Percentiles rank a stretch among this genome's conserved stretches.
phyloP scores from a whole-genome alignment of 768 basidiomycete genomes.

The Calvatia gigantea region DNA sequence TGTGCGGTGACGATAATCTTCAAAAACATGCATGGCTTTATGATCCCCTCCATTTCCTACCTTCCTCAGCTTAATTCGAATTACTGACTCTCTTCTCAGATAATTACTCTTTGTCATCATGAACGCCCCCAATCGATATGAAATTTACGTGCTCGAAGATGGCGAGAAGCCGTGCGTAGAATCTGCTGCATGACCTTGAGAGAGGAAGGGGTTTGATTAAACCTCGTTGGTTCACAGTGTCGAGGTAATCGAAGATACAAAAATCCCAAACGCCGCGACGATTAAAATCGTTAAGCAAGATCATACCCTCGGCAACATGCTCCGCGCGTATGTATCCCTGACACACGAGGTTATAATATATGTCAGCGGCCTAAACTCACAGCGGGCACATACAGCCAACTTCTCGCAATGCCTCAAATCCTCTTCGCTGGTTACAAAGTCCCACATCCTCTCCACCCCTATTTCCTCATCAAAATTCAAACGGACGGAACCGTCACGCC shows the following conservation, averaged over 20 bases:
- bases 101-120: slow-evolving; percentile 35
- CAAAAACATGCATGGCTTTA: slow-evolving; percentile 9
- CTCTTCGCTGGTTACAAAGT: slow-evolving; percentile 98
- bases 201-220: slow-evolving; percentile 5
- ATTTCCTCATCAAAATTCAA: slow-evolving; percentile 94
- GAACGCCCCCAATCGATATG: slow-evolving; percentile 95
- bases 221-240: slow-evolving; percentile 50
- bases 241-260: slow-evolving; percentile 91
- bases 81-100: slow-evolving; percentile 15
- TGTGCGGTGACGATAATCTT: slow-evolving; percentile 6
- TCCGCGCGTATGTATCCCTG: slow-evolving; percentile 65
- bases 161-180: slow-evolving; percentile 87
- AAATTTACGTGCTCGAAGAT: slow-evolving; percentile 88
- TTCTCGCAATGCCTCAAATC: slow-evolving; percentile 81
- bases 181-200: slow-evolving; percentile 13
- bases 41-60: background rate
- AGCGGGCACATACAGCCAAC: slow-evolving; percentile 59
- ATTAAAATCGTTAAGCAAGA: slow-evolving; percentile 95
- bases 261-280: slow-evolving; percentile 96
- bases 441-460: slow-evolving; percentile 92
- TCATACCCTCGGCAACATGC: slow-evolving; percentile 94
- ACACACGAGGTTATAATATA: background rate
- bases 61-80: slow-evolving; percentile 8
- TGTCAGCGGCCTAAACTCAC: background rate
- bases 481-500: slow-evolving; percentile 88